phyloP scores from a whole-genome alignment of 2,329 filamentous ascomycete genomes.

The Alternaria solani region DNA sequence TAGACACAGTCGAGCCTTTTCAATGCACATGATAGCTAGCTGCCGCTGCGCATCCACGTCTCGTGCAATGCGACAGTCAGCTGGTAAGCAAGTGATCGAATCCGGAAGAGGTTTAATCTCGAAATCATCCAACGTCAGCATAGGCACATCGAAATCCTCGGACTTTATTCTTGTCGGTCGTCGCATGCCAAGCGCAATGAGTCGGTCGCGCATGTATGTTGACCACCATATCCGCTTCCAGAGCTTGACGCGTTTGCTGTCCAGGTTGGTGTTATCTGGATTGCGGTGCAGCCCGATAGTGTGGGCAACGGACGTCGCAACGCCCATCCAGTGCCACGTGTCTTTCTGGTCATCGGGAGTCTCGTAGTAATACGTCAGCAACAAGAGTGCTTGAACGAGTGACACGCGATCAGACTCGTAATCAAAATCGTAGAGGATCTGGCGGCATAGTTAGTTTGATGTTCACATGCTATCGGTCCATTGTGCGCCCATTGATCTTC shows the following conservation, averaged over 20 bases:
- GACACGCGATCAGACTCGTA: slow-evolving; percentile 90
- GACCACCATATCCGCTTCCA: slow-evolving; percentile 99
- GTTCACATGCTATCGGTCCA: slow-evolving; percentile 1
- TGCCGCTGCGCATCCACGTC: slow-evolving; percentile 78
- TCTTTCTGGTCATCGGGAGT: slow-evolving; percentile 97
- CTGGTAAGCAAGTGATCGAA: slow-evolving; percentile 71
- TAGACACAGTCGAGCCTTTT: slow-evolving; percentile 88
- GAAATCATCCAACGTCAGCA: slow-evolving; percentile 86
- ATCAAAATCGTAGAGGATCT: slow-evolving; percentile 93
- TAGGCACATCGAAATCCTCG: slow-evolving; percentile 91
- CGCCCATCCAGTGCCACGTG: slow-evolving; percentile 99
- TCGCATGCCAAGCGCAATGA: slow-evolving; percentile 93
- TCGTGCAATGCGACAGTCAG: slow-evolving; percentile 74
- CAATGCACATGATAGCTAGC: slow-evolving; percentile 86
- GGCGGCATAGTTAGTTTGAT: slow-evolving; percentile 24
- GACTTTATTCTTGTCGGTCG: slow-evolving; percentile 91
- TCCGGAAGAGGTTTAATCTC: slow-evolving; percentile 75
- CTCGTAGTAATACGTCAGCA: slow-evolving; percentile 99
- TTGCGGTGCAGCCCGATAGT: slow-evolving; percentile 93
- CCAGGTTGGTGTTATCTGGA: slow-evolving; percentile 79
- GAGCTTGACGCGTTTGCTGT: slow-evolving; percentile 75
- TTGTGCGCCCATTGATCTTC: slow-evolving; percentile 1
- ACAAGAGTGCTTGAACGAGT: slow-evolving; percentile 83
- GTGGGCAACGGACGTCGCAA: slow-evolving; percentile 89
- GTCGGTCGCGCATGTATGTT: slow-evolving; percentile 91